Percentiles rank a stretch among this genome's conserved stretches.
phyloP scores from a whole-genome alignment of 805 yeast species.

The Yamadazyma takamatsuzukensis region DNA sequence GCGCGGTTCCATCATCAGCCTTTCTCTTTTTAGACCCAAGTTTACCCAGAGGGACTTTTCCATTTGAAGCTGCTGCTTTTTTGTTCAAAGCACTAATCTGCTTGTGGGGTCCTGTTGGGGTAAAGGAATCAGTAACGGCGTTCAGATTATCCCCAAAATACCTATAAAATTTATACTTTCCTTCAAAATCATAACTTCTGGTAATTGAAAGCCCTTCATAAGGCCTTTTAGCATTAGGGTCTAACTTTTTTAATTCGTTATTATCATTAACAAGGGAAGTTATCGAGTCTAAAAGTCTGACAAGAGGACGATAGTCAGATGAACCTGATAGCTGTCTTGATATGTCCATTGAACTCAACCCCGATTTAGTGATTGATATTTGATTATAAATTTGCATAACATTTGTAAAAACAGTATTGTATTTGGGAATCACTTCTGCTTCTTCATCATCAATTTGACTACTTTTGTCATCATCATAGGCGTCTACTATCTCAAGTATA shows the following conservation, averaged over 20 bases:
- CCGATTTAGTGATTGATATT: constrained; percentile 39
- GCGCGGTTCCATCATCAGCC: too few relatives aligned
- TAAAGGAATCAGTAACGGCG: background rate
- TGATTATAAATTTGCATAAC: constrained; percentile 60
- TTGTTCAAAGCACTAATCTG: constrained; percentile 9
- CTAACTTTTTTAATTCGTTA: constrained; percentile 21
- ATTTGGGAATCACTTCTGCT: constrained; percentile 19
- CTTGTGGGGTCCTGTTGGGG: background rate
- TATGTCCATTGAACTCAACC: constrained; percentile 59
- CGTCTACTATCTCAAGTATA: constrained; percentile 21
- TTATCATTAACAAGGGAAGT: constrained; percentile 36
- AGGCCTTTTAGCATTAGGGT: constrained; percentile 16
- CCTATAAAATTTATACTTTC: constrained; percentile 69
- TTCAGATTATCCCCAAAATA: constrained; percentile 28
- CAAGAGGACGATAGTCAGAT: constrained; percentile 48
- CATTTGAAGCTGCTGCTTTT: constrained; percentile 16
- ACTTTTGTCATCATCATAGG: constrained; percentile 17
- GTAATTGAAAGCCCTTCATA: constrained; percentile 38
- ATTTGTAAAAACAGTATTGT: constrained; percentile 59
- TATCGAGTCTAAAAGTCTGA: constrained; percentile 48
- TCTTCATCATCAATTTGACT: constrained; percentile 12
- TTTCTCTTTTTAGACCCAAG: constrained; percentile 16
- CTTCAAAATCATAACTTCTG: constrained; percentile 67
- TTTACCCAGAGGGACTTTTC: constrained; percentile 23
- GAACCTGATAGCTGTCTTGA: constrained; percentile 50